Evolutionary conservation across 768 basidiomycete genomes (phyloP).

Genomic region (Russula abietina): DNA sequence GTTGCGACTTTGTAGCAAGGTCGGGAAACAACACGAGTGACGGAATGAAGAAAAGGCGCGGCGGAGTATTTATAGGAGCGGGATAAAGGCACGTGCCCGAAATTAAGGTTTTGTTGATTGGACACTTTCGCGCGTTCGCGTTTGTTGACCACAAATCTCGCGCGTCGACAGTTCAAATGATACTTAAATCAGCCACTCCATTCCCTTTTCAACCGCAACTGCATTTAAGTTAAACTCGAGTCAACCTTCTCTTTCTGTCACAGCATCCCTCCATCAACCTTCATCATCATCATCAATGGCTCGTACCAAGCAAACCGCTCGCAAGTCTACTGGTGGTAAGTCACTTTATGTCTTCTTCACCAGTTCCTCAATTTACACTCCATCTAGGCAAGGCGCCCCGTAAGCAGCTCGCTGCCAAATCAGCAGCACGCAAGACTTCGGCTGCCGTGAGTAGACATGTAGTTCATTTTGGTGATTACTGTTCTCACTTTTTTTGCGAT

Average conservation of each 20-base stretch:
- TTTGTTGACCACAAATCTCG: slow-evolving; percentile 24
- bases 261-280: neutral
- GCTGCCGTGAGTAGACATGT: slow-evolving; percentile 31
- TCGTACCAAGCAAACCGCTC: slow-evolving; percentile 71
- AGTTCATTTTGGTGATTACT: neutral
- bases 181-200: neutral
- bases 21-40: neutral
- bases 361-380: neutral
- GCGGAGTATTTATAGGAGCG: slow-evolving; percentile 27
- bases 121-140: slow-evolving; percentile 16
- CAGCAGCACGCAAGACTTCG: slow-evolving; percentile 54
- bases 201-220: neutral
- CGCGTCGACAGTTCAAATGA: slow-evolving; percentile 15
- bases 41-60: neutral
- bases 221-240: slow-evolving; percentile 2
- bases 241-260: neutral
- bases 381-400: slow-evolving; percentile 52
- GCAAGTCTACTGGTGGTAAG: slow-evolving; percentile 70
- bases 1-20: neutral
- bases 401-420: slow-evolving; percentile 67
- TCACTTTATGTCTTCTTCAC: neutral
- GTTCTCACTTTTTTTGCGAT: neutral
- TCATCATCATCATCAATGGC: slow-evolving; percentile 45
- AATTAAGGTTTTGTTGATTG: slow-evolving; percentile 29
- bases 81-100: slow-evolving; percentile 18